Base-by-base conservation (phyloP, 306 rosid species). In the Leucaena leucocephala region DNA sequence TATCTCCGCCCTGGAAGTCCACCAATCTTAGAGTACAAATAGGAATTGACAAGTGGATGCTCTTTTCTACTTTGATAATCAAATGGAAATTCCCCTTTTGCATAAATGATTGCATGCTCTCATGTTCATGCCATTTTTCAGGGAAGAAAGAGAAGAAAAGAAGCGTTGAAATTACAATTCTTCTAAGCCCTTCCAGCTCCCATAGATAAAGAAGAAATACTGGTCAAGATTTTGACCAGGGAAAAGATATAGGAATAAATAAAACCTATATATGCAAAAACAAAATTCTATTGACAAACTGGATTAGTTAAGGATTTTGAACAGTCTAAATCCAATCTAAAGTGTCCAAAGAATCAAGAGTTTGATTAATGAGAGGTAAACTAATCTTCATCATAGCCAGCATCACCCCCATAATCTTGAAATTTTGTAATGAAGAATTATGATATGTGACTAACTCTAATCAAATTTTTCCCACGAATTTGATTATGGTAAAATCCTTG, bases 381-480 rank as follows among this genome's bases (percentile, higher is more conserved):
- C 76, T 83, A 80, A 46, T 80, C 83, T 3, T 86, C 83, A 46
- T 83, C 86, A 3, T 2, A 74, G 43, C 82, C 86, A 4, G 49
- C 82, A 52, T 67, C 88, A 49, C 75, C 88, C 55, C 83, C 88
- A 54, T 82, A 44, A 14, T 54, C 22, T n/a, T 3, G 27, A 27
- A 27, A 3, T 54, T 73, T 82, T 4, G 27, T 27, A 27, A 27
- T 27, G 27, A 27, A 27, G 27, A 27, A 27, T 27, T 27, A 27
- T 27, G 27, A 27, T 27, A 1, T 27, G 27, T 27, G 27, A 27
- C 1, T 27, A 0, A 27, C 27, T 27, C 27, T 27, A 27, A 27
- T 27, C 0, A 27, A 27, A 27, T 0, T 0, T 0, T 27, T 27
- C 27, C 27, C 27, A 27, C 27, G 27, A 27, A 27, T 27, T 27